Conservation (phyloP, 2,329 filamentous ascomycete genomes). For the Ceratocystis diversiconidia region DNA sequence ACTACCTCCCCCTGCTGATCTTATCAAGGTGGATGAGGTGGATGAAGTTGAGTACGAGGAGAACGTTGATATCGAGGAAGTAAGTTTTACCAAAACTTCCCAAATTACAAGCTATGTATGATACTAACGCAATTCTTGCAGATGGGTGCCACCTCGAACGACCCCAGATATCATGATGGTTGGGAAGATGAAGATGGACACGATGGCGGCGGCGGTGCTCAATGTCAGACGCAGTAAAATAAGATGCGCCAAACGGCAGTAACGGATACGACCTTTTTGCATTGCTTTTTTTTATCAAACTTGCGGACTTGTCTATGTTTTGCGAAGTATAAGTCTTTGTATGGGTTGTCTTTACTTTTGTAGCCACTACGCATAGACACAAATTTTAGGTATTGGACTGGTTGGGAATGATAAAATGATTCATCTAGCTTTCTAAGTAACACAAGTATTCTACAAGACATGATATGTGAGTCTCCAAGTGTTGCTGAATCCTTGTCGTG, state of each 20-base stretch:
- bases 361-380: constrained; percentile 7
- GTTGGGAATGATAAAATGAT: background rate
- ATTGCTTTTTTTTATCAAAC: constrained; percentile 6
- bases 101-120: background rate
- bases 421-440: background rate
- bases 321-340: background rate
- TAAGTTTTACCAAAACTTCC: constrained; percentile 26
- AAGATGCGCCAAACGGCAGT: background rate
- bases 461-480: background rate
- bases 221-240: constrained; percentile 58
- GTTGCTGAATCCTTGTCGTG: background rate
- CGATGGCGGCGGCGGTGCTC: constrained; percentile 39
- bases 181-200: constrained; percentile 62
- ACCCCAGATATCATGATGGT: constrained; percentile 48
- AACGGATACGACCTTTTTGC: background rate
- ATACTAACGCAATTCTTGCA: constrained; percentile 23
- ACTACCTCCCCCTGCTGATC: constrained; percentile 49
- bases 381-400: constrained; percentile 7
- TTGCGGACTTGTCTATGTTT: background rate
- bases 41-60: constrained; percentile 81
- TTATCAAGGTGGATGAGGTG: constrained; percentile 56
- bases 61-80: constrained; percentile 70
- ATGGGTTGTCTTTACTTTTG: background rate
- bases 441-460: background rate
- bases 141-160: constrained; percentile 59